These are phyloP conservation scores for Eucalyptus fibrosa DNA, from an alignment of 345 rosid species.

Conservation along the genomic window DNA sequence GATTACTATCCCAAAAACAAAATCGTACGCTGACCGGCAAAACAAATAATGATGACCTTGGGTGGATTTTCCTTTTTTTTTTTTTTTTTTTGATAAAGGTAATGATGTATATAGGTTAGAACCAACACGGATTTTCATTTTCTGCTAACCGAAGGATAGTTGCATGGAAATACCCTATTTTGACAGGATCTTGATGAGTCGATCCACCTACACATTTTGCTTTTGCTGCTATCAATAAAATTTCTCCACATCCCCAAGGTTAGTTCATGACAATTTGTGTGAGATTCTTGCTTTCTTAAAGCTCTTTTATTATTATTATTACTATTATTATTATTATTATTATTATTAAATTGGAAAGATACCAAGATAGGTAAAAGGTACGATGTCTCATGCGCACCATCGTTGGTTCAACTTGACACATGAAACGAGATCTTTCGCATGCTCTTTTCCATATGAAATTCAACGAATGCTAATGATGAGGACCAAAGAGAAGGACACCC, in stretches of 20 bases:
- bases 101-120: too few species aligned
- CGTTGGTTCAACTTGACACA: too few species aligned
- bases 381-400: not conserved
- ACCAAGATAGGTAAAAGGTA: not conserved
- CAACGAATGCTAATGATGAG: not conserved
- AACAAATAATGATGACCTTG: not conserved
- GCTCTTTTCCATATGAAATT: not conserved
- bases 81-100: too few species aligned
- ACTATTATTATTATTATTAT: too few species aligned
- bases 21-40: not conserved
- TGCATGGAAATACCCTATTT: not conserved
- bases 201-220: too few species aligned
- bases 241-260: not conserved
- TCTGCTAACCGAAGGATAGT: not conserved
- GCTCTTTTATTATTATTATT: too few species aligned
- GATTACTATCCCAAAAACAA: not conserved
- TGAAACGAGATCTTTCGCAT: not conserved
- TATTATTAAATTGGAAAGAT: not conserved
- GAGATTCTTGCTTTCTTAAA: not conserved
- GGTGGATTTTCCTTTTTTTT: not conserved
- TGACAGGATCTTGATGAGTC: too few species aligned
- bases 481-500: not conserved
- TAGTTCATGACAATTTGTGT: not conserved
- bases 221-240: too few species aligned
- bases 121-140: not conserved